These are phyloP conservation scores for Solanum gracilifrons DNA, from an alignment of 257 asterid genomes.

Conservation along the genomic window DNA sequence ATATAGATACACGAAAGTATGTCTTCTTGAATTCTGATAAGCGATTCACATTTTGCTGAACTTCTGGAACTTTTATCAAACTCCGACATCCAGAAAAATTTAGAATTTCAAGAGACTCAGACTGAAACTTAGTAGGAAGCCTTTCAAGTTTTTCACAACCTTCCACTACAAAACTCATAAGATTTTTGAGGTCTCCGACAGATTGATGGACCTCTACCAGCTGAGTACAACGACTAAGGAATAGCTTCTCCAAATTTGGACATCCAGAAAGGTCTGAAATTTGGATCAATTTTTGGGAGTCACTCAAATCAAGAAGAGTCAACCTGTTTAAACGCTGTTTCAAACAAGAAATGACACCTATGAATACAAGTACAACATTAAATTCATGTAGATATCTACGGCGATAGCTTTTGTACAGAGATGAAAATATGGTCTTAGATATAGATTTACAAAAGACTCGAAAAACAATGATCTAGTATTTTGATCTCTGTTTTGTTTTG, in stretches of 20 bases:
- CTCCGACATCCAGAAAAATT: background rate
- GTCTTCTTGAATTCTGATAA: too few species aligned
- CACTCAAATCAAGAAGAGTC: too few species aligned
- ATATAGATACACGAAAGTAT: too few species aligned
- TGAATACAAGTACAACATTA: background rate
- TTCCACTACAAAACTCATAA: too few species aligned
- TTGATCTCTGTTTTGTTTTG: too few species aligned
- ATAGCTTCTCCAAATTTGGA: background rate
- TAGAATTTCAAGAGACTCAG: background rate
- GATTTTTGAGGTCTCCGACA: background rate
- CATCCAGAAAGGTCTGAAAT: too few species aligned
- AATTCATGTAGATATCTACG: background rate
- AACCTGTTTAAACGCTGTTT: background rate
- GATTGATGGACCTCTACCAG: background rate
- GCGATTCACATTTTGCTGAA: too few species aligned
- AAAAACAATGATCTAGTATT: too few species aligned
- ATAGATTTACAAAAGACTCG: too few species aligned
- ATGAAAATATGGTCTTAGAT: too few species aligned
- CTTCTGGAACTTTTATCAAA: background rate
- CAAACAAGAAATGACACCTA: too few species aligned
- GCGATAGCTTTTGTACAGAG: background rate
- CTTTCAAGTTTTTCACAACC: background rate
- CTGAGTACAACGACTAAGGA: background rate
- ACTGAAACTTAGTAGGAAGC: background rate
- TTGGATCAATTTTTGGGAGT: too few species aligned